Conservation (phyloP, 768 basidiomycete species). For the Hericium erinaceus region DNA sequence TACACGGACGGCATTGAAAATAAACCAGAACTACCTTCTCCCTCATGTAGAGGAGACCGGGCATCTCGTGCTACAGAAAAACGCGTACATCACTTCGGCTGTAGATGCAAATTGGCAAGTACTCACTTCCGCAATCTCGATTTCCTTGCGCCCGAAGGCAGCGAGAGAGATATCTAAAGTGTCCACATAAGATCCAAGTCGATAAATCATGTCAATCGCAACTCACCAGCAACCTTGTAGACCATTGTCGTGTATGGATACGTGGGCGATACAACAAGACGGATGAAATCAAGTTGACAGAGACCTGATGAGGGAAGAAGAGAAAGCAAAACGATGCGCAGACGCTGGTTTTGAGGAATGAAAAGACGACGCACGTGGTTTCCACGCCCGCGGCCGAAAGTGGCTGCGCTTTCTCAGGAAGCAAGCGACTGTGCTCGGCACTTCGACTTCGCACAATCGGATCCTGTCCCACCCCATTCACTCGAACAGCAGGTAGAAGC, state of each 20-base stretch:
- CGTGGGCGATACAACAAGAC: too few relatives aligned
- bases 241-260: conserved; percentile 38
- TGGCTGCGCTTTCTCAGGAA: too few relatives aligned
- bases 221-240: conserved; percentile 83
- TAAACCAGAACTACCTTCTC: conserved; percentile 47
- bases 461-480: too few relatives aligned
- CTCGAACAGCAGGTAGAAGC: too few relatives aligned
- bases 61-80: conserved; percentile 72
- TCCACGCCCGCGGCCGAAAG: too few relatives aligned
- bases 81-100: neutral
- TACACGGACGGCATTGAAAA: conserved; percentile 3
- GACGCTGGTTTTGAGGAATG: neutral
- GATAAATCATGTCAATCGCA: neutral
- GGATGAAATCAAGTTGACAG: neutral
- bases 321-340: neutral
- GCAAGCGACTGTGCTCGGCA: too few relatives aligned
- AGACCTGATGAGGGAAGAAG: neutral
- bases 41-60: conserved; percentile 90
- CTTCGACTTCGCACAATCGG: too few relatives aligned
- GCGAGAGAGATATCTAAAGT: conserved; percentile 84
- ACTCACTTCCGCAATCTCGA: conserved; percentile 93
- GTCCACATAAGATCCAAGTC: conserved; percentile 1
- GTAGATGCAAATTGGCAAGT: conserved; percentile 9
- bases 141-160: conserved; percentile 99
- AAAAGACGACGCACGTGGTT: neutral